These are phyloP conservation scores for Telopea speciosissima DNA, from an alignment of 177 flowering plant species.

Conservation along the genomic window DNA sequence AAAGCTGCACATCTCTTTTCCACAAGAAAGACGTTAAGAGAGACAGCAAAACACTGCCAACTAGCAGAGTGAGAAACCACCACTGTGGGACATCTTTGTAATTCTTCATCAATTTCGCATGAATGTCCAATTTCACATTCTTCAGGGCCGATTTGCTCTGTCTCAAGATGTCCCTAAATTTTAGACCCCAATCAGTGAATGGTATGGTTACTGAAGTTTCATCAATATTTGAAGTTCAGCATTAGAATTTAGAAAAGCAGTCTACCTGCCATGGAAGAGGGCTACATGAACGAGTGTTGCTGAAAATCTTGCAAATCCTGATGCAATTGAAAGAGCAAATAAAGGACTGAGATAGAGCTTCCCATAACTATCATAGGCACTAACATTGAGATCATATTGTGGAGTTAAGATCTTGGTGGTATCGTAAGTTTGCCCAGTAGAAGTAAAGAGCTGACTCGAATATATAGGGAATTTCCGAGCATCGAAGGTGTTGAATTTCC, in stretches of 20 bases:
- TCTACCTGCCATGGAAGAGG: slow-evolving; percentile 14
- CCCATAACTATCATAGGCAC: slow-evolving; percentile 71
- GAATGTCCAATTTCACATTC: slow-evolving; percentile 62
- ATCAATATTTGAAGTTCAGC: not conserved
- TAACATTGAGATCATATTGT: slow-evolving; percentile 58
- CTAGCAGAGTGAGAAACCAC: slow-evolving; percentile 64
- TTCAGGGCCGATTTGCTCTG: slow-evolving; percentile 75
- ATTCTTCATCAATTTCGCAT: slow-evolving; percentile 71
- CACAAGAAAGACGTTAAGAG: slow-evolving; percentile 70
- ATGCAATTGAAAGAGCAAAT: slow-evolving; percentile 87
- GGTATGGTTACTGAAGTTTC: no score
- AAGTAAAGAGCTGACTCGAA: slow-evolving; percentile 67
- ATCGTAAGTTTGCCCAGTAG: slow-evolving; percentile 61
- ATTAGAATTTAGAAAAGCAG: not conserved
- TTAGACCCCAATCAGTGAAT: slow-evolving; percentile 4
- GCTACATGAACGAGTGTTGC: slow-evolving; percentile 85
- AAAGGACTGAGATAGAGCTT: slow-evolving; percentile 88
- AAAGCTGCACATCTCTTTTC: slow-evolving; percentile 76
- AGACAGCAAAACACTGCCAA: slow-evolving; percentile 61
- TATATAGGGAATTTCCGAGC: slow-evolving; percentile 83
- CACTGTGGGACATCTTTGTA: slow-evolving; percentile 83
- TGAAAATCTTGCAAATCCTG: slow-evolving; percentile 85
- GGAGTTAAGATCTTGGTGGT: slow-evolving; percentile 81
- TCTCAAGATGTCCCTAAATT: slow-evolving; percentile 63
- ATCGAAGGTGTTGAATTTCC: slow-evolving; percentile 85